Evolutionary conservation across 2,329 filamentous ascomycete genomes (phyloP).

Genomic region (Dryadomyces quercus-mongolicae): DNA sequence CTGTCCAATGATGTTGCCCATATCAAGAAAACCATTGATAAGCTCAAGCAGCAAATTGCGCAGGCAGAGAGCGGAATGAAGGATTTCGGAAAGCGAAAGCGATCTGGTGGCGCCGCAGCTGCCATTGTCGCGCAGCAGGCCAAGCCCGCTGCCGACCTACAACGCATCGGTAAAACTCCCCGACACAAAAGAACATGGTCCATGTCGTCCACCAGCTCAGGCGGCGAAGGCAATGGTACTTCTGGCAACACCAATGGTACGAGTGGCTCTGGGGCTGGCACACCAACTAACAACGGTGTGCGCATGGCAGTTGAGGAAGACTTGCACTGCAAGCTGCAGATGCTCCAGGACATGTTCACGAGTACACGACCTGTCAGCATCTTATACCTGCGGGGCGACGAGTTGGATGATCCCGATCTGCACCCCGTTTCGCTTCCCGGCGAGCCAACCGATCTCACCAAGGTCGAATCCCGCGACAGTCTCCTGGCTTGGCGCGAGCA

Average conservation of each 20-base stretch:
- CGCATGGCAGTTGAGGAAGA: conserved; percentile 58
- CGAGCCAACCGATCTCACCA: conserved; percentile 49
- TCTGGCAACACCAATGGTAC: conserved; percentile 1
- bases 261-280: background rate
- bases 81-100: conserved; percentile 54
- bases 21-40: conserved; percentile 93
- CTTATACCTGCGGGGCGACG: conserved; percentile 64
- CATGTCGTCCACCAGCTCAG: conserved; percentile 67
- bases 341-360: conserved; percentile 77
- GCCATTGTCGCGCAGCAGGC: conserved; percentile 14
- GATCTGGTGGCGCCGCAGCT: conserved; percentile 29
- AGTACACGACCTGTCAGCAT: conserved; percentile 70
- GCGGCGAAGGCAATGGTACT: conserved; percentile 24
- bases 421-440: conserved; percentile 64
- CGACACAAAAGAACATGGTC: conserved; percentile 96
- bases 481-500: conserved; percentile 34
- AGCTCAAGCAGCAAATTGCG: conserved; percentile 83
- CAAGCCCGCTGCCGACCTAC: conserved; percentile 19
- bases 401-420: conserved; percentile 67
- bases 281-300: conserved; percentile 12
- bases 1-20: conserved; percentile 89
- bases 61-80: conserved; percentile 61
- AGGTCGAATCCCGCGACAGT: conserved; percentile 34
- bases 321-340: conserved; percentile 64
- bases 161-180: conserved; percentile 66